A percentile compares a stretch with the other conserved stretches of the same genome.
phyloP scores from a whole-genome alignment of 202 grass and related monocot genomes.

The Carex sylvatica region DNA sequence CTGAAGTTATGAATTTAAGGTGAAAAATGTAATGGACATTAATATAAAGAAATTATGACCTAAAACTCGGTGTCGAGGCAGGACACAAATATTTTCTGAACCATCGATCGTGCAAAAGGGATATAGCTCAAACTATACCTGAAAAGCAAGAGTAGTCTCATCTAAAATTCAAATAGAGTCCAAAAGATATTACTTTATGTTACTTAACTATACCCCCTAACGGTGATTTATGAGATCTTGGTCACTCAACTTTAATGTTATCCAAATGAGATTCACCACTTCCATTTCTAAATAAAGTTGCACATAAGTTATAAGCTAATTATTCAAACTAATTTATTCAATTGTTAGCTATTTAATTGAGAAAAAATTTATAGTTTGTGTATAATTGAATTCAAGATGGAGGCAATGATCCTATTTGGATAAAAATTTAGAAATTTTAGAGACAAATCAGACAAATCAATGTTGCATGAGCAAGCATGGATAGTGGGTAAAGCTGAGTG shows the following conservation, averaged over 20 bases:
- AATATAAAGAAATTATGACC: constrained; percentile 19
- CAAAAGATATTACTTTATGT: background rate
- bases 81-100: constrained; percentile 81
- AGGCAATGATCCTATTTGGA: background rate
- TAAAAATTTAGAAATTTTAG: background rate
- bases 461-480: background rate
- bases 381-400: background rate
- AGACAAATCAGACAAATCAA: background rate
- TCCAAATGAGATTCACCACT: background rate
- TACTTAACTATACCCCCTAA: background rate
- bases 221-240: background rate
- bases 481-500: background rate
- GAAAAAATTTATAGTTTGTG: background rate
- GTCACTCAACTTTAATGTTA: background rate
- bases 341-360: background rate
- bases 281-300: background rate
- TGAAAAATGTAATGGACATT: background rate
- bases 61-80: constrained; percentile 97
- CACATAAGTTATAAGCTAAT: background rate
- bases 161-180: constrained; percentile 16
- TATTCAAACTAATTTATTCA: background rate
- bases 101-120: constrained; percentile 89
- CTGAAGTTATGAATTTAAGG: background rate
- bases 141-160: constrained; percentile 26
- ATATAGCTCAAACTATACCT: constrained; percentile 99